These are phyloP conservation scores for Mycosphaerella arachidis DNA, from an alignment of 2,329 filamentous ascomycete genomes.

Conservation along the genomic window DNA sequence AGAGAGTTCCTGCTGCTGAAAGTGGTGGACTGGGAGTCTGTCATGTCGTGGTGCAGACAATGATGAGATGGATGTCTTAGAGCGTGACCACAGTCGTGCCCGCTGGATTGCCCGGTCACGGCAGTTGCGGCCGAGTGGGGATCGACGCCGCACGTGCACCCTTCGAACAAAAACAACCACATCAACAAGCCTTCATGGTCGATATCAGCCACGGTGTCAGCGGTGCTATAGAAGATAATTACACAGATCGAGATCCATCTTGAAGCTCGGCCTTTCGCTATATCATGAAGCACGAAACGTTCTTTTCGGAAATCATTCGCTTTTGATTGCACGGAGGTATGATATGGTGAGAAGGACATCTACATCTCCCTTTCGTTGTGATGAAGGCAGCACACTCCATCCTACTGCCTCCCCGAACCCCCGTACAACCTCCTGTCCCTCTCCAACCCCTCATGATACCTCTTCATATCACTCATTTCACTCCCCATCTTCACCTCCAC, in stretches of 20 bases:
- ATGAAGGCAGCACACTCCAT: not conserved
- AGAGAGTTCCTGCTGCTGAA: constrained; percentile 7
- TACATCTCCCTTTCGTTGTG: too few relatives aligned
- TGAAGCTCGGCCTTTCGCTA: too few relatives aligned
- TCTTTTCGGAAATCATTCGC: too few relatives aligned
- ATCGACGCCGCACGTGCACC: not conserved
- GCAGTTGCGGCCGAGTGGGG: not conserved
- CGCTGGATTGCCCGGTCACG: not conserved
- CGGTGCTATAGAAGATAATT: too few relatives aligned
- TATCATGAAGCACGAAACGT: too few relatives aligned
- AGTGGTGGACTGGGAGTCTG: not conserved
- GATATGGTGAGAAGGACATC: too few relatives aligned
- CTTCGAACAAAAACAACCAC: not conserved
- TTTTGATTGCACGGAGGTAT: too few relatives aligned
- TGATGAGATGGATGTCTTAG: not conserved
- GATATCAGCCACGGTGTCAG: too few relatives aligned
- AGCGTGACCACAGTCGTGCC: not conserved
- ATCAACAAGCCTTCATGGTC: not conserved
- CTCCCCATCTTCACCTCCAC: not conserved
- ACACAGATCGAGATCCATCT: too few relatives aligned
- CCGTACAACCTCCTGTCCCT: not conserved
- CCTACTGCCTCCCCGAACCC: too few relatives aligned
- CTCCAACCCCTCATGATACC: not conserved
- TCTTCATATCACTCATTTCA: not conserved
- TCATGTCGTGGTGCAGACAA: not conserved